Conservation (phyloP, 345 rosid species). For the Nasturtium officinale region DNA sequence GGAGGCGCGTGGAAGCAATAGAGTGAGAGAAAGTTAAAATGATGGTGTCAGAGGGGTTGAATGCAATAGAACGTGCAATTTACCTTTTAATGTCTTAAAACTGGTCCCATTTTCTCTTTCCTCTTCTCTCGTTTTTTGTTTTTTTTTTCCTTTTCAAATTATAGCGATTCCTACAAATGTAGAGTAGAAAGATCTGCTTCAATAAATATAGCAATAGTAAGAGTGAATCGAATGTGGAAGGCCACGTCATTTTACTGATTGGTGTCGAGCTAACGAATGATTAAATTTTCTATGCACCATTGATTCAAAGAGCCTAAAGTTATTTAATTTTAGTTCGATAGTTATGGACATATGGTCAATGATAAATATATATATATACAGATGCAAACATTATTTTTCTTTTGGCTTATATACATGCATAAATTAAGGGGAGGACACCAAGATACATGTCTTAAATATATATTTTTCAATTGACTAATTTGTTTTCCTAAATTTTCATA, state of each 20-base stretch:
- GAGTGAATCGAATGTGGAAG: slow-evolving; percentile 21
- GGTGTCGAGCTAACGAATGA: slow-evolving; percentile 7
- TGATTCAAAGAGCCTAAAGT: not conserved
- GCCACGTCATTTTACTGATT: slow-evolving; percentile 29
- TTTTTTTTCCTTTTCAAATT: not conserved
- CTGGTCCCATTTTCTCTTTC: slow-evolving; percentile 19
- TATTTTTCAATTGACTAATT: not conserved
- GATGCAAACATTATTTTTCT: not conserved
- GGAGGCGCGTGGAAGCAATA: slow-evolving; percentile 14
- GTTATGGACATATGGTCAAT: not conserved
- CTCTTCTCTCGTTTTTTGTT: not conserved
- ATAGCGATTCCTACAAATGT: slow-evolving; percentile 21
- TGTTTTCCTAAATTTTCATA: not conserved
- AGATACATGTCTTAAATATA: not conserved
- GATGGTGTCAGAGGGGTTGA: slow-evolving; percentile 37
- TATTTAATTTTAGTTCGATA: not conserved
- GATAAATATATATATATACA: not conserved
- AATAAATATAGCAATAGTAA: slow-evolving; percentile 17
- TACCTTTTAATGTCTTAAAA: slow-evolving; percentile 30
- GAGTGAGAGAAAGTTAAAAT: slow-evolving; percentile 2
- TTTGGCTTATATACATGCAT: not conserved
- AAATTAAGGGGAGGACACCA: not conserved
- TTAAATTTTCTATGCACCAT: slow-evolving; percentile 3
- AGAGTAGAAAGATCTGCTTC: slow-evolving; percentile 22
- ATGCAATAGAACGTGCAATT: slow-evolving; percentile 40